These are phyloP conservation scores for Venturia carpophila DNA, from an alignment of 2,329 filamentous ascomycete species.

Conservation along the genomic window DNA sequence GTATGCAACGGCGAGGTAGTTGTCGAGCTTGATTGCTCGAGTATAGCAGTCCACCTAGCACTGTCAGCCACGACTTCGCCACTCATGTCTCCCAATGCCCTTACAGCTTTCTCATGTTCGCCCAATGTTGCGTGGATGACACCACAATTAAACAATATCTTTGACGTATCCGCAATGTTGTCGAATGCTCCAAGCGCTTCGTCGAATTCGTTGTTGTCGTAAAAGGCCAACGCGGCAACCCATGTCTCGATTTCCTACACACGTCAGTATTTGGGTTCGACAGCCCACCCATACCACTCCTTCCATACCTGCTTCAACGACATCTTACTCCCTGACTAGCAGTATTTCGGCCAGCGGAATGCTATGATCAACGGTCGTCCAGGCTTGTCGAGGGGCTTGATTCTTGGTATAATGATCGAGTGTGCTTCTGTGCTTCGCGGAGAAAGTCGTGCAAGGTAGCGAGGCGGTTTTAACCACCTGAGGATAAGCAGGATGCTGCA, in stretches of 20 bases:
- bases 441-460: constrained; percentile 21
- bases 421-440: constrained; percentile 40
- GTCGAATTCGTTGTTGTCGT: constrained; percentile 97
- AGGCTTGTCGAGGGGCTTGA: constrained; percentile 19
- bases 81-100: constrained; percentile 30
- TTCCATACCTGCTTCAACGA: constrained; percentile 19
- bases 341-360: constrained; percentile 13
- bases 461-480: constrained; percentile 6
- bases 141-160: constrained; percentile 97
- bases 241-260: constrained; percentile 94
- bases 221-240: constrained; percentile 82
- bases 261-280: constrained; percentile 2
- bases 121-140: constrained; percentile 95
- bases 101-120: constrained; percentile 89
- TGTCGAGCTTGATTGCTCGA: constrained; percentile 78
- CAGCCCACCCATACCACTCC: not conserved
- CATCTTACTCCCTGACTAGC: constrained; percentile 16
- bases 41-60: constrained; percentile 87
- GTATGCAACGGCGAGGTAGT: constrained; percentile 94
- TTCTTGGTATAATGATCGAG: constrained; percentile 19
- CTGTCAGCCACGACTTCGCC: constrained; percentile 2
- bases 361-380: constrained; percentile 9
- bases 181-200: constrained; percentile 78
- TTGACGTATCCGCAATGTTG: constrained; percentile 86
- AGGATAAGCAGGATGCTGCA: not conserved